Evolutionary conservation across 2,329 filamentous ascomycete genomes (phyloP), one percentile per base, ranked within the genome.

Genomic region (Paecilomyces sp.): DNA sequence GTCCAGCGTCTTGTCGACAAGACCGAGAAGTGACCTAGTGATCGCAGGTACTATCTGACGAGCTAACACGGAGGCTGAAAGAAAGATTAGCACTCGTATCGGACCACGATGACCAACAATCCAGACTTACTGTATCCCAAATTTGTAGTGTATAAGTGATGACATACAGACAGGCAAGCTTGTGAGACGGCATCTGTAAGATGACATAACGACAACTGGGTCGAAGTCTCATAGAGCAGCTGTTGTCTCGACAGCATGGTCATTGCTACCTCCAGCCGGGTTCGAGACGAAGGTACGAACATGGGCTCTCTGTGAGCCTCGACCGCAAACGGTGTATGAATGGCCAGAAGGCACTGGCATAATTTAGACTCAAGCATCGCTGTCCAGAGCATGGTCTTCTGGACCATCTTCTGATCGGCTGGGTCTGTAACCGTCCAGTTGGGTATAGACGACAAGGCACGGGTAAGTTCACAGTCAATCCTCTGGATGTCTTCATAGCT

Each of bases 401-500:
- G 67, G 25, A 70, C 67, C 0, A 60, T 61, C 9, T 65, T 61
- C 0, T 63, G 51, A 28, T 71, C 67, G 13, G 60, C 65, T 6
- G 63, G 25, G 2, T 68, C 64, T 0, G 65, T 51, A 5, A 54
- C 15, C 2, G 59, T 51, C 75, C 75, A 77, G 0, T 60, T 18
- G 0, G 75, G 74, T 41, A 77, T 71, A 2, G 67, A 66, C 4
- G 71, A 69, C 13, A 76, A 64, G 18, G 72, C 65, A 4, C 69
- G 68, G 33, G 63, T 71, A 5, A 78, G 61, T 33, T 77, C 74
- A 62, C 70, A 73, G 54, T 78, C 75, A n/a, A 77, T 60, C 6
- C 68, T 68, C 5, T 71, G 65, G 13, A 77, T 73, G 31, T 77
- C 74, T n/a, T 75, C 70, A 34, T 77, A 75, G n/a, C 68, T 68